Percentiles rank a stretch among this genome's conserved stretches.
phyloP scores from a whole-genome alignment of 2,329 filamentous ascomycete genomes.

The Cercospora brassicicola region DNA sequence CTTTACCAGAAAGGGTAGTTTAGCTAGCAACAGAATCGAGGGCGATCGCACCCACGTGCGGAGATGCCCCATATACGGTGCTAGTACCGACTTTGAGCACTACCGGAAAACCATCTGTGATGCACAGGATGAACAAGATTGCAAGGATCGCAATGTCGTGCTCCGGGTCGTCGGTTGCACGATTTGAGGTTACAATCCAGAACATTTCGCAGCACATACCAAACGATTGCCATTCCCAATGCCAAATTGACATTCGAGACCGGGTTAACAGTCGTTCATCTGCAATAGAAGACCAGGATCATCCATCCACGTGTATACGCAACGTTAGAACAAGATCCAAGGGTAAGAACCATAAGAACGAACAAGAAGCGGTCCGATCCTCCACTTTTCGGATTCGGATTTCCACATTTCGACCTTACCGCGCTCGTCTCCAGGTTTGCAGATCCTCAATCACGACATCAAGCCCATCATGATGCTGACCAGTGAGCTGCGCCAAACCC shows the following conservation, averaged over 20 bases:
- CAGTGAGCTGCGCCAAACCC: background rate
- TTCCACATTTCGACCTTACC: slow-evolving; percentile 3
- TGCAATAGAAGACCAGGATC: background rate
- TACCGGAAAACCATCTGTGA: background rate
- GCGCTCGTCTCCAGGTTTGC: slow-evolving; percentile 7
- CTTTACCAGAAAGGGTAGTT: background rate
- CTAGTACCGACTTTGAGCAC: background rate
- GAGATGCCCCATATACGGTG: background rate
- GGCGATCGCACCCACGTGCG: background rate
- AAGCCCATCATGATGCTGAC: slow-evolving; percentile 13
- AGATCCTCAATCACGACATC: slow-evolving; percentile 27
- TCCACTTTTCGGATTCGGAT: background rate
- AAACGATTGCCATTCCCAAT: background rate
- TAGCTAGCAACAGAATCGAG: background rate
- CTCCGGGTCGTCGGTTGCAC: slow-evolving; percentile 13
- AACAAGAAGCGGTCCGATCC: slow-evolving; percentile 13
- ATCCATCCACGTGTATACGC: background rate
- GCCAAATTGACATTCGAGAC: too few species aligned
- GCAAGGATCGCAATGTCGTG: slow-evolving; percentile 8
- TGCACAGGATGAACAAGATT: background rate
- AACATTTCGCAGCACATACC: background rate
- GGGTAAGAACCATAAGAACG: background rate
- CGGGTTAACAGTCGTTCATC: too few species aligned
- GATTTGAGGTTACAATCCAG: background rate
- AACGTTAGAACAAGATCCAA: background rate